Evolutionary conservation across 2,329 filamentous ascomycete species (phyloP), one percentile per base, ranked within the genome.

Genomic region (Claviceps spartinae): DNA sequence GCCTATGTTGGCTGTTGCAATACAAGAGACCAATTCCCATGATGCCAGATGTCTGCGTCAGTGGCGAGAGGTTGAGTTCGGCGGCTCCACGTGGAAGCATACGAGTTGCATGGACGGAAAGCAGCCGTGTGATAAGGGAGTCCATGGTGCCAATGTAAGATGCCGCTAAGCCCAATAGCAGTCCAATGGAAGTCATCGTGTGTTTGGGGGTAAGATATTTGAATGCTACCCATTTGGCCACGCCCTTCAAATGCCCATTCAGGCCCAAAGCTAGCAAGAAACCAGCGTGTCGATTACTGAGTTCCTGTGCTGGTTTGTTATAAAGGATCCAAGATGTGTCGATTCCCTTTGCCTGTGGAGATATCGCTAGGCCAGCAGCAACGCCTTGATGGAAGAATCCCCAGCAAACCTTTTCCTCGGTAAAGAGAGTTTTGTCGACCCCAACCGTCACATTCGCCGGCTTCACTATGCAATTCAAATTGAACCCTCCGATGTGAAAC

Each of bases 181-280:
- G 74, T 9, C 93, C 93, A 51, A 98, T 91, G 1, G 93, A 97
- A 24, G 93, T 97, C 93, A 98, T 98, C 26, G 90, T 95, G 67
- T 98, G 94, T 63, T 98, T 98, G 1, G 93, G 91, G 0, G 93
- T 98, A n/a, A 98, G 73, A 60, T 98, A 98, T 63, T 96, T 97
- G 77, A 97, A 98, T 8, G 90, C 91, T 44, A 98, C 85, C 91
- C 93, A 98, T 71, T 97, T 97, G 2, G 93, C 93, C 30, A 98
- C 79, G 7, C 82, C 85, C 59, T 88, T 93, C n/a, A 98, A 73
- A 68, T 98, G 94, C 0, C 93, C 94, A 60, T 96, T 96, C 24
- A 98, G 73, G 3, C 93, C 93, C 4, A 98, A 75, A 4, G 89
- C 93, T 0, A 98, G 75, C 44, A 98, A 70, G 57, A 98, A 93